Conservation (phyloP, 106 monocot species). For the Dendrobium chrysotoxum region DNA sequence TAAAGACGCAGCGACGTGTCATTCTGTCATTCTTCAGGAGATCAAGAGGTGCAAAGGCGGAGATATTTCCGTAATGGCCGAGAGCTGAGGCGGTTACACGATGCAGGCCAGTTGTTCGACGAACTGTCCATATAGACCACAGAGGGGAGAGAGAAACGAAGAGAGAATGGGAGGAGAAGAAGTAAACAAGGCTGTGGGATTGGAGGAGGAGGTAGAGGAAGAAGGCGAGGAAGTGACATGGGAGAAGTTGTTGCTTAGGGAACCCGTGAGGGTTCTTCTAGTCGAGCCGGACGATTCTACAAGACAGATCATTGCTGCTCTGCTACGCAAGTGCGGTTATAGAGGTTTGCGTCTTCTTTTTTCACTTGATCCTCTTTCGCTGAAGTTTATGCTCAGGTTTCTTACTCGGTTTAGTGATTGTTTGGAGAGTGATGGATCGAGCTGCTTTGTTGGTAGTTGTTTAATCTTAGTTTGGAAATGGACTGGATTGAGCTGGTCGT, state of each 20-base stretch:
- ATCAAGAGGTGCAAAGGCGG: neutral
- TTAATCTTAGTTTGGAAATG: neutral
- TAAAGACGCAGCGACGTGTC: neutral
- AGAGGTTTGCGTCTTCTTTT: constrained; percentile 24
- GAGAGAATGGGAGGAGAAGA: neutral
- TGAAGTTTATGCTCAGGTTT: neutral
- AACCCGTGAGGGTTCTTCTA: constrained; percentile 23
- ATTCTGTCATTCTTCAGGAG: neutral
- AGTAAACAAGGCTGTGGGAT: neutral
- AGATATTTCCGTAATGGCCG: neutral
- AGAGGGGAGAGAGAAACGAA: neutral
- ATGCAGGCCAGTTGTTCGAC: neutral
- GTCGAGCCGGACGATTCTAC: constrained; percentile 73
- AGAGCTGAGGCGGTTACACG: neutral
- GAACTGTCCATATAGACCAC: neutral
- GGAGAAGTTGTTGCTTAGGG: constrained; percentile 2
- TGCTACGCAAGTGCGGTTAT: constrained; percentile 58
- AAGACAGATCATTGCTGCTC: constrained; percentile 56
- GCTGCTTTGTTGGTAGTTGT: neutral
- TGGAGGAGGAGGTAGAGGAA: constrained; percentile 3
- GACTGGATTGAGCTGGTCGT: neutral
- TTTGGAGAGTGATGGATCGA: neutral
- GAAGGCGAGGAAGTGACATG: neutral
- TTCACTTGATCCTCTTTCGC: neutral
- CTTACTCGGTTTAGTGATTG: neutral